A percentile compares a stretch with the other conserved stretches of the same genome.
Conservation (phyloP, 768 basidiomycete genomes). For the Galerina sulciceps region DNA sequence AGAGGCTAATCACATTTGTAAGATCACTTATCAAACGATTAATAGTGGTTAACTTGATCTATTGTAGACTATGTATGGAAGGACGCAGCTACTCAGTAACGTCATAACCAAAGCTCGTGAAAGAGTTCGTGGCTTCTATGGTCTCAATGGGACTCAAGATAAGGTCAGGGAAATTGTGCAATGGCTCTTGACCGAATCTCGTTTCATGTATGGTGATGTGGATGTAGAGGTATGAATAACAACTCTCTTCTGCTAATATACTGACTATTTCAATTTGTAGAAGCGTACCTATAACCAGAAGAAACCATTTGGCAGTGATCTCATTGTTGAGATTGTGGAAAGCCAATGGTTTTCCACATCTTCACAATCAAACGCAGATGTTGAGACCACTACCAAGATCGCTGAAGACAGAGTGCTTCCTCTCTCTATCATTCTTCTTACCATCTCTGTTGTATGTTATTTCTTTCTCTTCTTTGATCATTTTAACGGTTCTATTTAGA, state of each 20-base stretch:
- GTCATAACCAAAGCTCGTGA: not conserved
- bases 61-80: too few species aligned
- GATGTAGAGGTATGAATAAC: not conserved
- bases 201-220: not conserved
- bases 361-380: too few species aligned
- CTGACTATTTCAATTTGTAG: not conserved
- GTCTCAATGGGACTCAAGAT: not conserved
- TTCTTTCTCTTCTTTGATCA: too few species aligned
- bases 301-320: not conserved
- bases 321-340: not conserved
- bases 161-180: not conserved
- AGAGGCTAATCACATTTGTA: too few species aligned
- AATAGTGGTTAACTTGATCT: too few species aligned
- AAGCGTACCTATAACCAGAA: not conserved
- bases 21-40: too few species aligned
- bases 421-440: too few species aligned
- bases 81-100: not conserved
- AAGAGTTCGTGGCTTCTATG: not conserved
- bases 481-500: too few species aligned
- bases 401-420: too few species aligned
- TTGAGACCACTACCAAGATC: too few species aligned
- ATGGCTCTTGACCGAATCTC: not conserved
- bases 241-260: not conserved
- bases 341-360: not conserved
- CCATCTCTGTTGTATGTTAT: too few species aligned